Evolutionary conservation across 768 basidiomycete genomes (phyloP).

Genomic region (Tulasnella sp.): DNA sequence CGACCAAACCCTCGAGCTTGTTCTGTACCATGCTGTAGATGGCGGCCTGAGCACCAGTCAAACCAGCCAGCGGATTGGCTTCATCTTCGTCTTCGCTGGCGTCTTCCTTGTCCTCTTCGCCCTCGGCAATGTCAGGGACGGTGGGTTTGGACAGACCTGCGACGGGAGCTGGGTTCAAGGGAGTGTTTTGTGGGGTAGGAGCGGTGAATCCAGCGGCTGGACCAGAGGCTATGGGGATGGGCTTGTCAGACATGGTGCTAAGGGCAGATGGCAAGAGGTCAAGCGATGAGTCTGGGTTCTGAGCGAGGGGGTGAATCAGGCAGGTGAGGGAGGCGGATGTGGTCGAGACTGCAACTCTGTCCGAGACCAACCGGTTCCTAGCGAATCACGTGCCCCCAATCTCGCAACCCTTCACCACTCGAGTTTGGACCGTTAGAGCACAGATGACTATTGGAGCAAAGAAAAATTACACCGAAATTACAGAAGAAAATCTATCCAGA

Average conservation of each 20-base stretch:
- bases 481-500: neutral
- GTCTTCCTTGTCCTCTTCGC: constrained; percentile 44
- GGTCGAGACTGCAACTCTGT: neutral
- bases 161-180: constrained; percentile 71
- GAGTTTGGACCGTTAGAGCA: neutral
- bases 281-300: neutral
- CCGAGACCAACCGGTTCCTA: neutral
- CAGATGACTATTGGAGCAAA: neutral
- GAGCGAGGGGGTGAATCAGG: neutral
- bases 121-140: constrained; percentile 26
- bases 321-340: neutral
- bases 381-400: neutral
- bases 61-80: constrained; percentile 25
- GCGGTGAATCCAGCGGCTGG: constrained; percentile 29
- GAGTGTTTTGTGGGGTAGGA: constrained; percentile 94
- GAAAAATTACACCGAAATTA: neutral
- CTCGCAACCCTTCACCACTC: neutral
- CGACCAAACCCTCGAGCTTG: constrained; percentile 72
- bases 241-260: neutral
- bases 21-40: constrained; percentile 80
- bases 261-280: neutral
- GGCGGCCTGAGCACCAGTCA: constrained; percentile 34
- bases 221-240: constrained; percentile 5
- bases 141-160: constrained; percentile 63
- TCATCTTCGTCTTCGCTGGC: constrained; percentile 39